Base-by-base conservation (phyloP, 345 rosid species). In the Theobroma cacao region DNA sequence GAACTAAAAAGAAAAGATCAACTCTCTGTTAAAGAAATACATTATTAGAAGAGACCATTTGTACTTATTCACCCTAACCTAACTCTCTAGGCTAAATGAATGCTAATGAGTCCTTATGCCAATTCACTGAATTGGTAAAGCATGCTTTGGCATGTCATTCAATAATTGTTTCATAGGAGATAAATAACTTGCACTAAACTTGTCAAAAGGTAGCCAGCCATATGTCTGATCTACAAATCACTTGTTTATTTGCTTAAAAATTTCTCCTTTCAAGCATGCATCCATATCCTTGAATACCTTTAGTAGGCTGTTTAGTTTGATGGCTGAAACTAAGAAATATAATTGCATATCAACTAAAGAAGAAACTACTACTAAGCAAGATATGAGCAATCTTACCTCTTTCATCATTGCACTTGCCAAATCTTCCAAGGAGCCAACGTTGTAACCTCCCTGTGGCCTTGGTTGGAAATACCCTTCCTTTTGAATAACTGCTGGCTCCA, bases 361-460 rank as follows among this genome's bases (percentile, higher is more conserved):
- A 65, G 75, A 71, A 31, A 71, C 15, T 48, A 31, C 15, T 11
- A 50, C 26, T 28, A 60, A 77, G 43, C 77, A 63, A 80, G 73
- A 72, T 43, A 20, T 43, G 34, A 62, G 40, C 56, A 71, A 68
- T 30, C 78, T 73, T 83, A 88, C 98, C 91, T 82, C 88, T 52
- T 89, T 89, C 86, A 89, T 80, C 83, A 91, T 83, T 34, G 89
- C 85, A 78, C 84, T 83, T 28, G 85, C 92, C 67, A 91, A 40
- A 85, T 89, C 95, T 78, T 90, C 93, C 89, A 91, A 87, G 59
- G 89, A 89, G 61, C 92, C 95, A 78, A 85, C 86, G 73, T 84
- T 86, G 79, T 78, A 90, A 69, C 89, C 78, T 26, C 86, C 83
- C 65, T 84, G 94, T 17, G 65, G 76, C 80, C 87, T 87, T 58